Evolutionary conservation across 2,329 filamentous ascomycete genomes (phyloP), one percentile per base, ranked within the genome.

Genomic region (Paraconiothyrium brasiliense): DNA sequence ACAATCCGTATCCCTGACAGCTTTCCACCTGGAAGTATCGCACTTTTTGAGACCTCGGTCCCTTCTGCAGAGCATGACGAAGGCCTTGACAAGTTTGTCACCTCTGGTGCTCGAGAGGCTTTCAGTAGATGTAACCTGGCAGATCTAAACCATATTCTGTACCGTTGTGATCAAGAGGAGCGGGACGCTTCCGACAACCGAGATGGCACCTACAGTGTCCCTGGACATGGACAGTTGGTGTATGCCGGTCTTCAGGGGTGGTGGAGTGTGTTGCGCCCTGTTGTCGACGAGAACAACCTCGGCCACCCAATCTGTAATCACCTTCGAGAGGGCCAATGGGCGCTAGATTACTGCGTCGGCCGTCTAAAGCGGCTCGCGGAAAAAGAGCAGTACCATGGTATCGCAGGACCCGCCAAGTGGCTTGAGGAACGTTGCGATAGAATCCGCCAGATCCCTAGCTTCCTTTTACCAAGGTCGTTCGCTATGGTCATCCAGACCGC

Each of bases 191-290:
- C 91, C 66, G 86, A 85, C 55, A 92, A 93, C 4, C 85, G 87
- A 62, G 92, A 97, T 75, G 94, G 95, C n/a, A 89, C 90, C 9
- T 99, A 98, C 80, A 87, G 89, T 56, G 90, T 99, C 66, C 95
- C 95, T 1, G 89, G 90, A 1, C 84, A 93, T 73, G 94, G 94
- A 2, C 89, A 91, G 61, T 85, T 97, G 46, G 92, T 97, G 2
- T 99, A 98, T 78, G 94, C 94, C 62, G 95, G 95, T 63, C 85
- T 99, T n/a, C 95, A 99, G 78, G 96, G 96, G 41, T 99, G 95
- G 94, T 97, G 94, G 93, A 97, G 93, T 76, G 84, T 97, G 0
- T 82, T 99, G 46, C 90, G 93, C 70, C 85, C 91, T 60, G 90
- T 99, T 64, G 92, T 98, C 69, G 87, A 85, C 54, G 89, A 95